Percentiles rank a stretch among this genome's conserved stretches.
Conservation (phyloP, 495 filamentous ascomycete genomes). For the Penicillium canescens region DNA sequence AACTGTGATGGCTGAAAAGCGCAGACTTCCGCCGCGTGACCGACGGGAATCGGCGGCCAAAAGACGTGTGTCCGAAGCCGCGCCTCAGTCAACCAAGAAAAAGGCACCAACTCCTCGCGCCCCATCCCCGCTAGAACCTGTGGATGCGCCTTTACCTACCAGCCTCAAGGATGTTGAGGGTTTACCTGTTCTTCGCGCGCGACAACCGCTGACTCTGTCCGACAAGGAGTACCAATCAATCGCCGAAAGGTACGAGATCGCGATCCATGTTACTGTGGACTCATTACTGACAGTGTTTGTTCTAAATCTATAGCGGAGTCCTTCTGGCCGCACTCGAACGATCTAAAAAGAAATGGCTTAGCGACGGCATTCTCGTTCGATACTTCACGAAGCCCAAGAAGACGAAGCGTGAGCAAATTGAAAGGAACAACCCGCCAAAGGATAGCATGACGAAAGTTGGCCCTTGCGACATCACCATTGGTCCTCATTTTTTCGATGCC, state of each 20-base stretch:
- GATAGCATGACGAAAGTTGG: slow-evolving; percentile 87
- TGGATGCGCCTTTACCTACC: slow-evolving; percentile 60
- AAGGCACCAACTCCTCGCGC: slow-evolving; percentile 41
- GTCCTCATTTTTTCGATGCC: slow-evolving; percentile 88
- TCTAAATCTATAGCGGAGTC: slow-evolving; percentile 63
- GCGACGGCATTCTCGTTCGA: slow-evolving; percentile 84
- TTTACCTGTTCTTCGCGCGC: slow-evolving; percentile 69
- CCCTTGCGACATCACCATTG: slow-evolving; percentile 76
- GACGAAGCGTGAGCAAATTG: slow-evolving; percentile 67
- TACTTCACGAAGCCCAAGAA: slow-evolving; percentile 93
- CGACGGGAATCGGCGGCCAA: slow-evolving; percentile 50
- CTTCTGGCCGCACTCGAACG: slow-evolving; percentile 77
- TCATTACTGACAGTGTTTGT: slow-evolving; percentile 12
- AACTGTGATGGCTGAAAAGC: slow-evolving; percentile 46
- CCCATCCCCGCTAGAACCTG: slow-evolving; percentile 33
- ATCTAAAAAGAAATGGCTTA: slow-evolving; percentile 87
- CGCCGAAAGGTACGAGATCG: slow-evolving; percentile 67
- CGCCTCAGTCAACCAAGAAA: slow-evolving; percentile 34
- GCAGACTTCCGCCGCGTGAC: slow-evolving; percentile 43
- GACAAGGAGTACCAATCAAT: slow-evolving; percentile 76
- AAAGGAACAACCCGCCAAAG: slow-evolving; percentile 78
- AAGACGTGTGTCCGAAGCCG: slow-evolving; percentile 46
- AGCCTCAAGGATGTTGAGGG: slow-evolving; percentile 65
- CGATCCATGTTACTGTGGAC: not conserved
- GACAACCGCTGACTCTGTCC: slow-evolving; percentile 65